These are phyloP conservation scores for Phytopythium vexans DNA, from an alignment of 352 stramenopile genomes.

Conservation along the genomic window DNA sequence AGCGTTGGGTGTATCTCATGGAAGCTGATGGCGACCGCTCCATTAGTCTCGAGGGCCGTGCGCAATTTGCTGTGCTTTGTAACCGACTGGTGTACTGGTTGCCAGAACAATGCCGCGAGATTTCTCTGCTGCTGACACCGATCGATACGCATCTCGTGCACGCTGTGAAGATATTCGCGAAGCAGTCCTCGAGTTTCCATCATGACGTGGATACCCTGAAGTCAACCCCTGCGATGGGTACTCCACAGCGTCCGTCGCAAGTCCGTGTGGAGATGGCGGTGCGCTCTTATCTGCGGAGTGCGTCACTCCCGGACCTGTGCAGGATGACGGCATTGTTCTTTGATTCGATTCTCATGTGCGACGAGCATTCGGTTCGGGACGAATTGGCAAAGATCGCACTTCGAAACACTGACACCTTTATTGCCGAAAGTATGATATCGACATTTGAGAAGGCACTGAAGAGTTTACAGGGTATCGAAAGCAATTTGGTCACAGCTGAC, in stretches of 20 bases:
- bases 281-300: slow-evolving; percentile 24
- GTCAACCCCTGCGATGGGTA: slow-evolving; percentile 1
- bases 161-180: slow-evolving; percentile 28
- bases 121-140: slow-evolving; percentile 24
- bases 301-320: slow-evolving; percentile 30
- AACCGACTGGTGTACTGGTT: slow-evolving; percentile 46
- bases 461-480: not conserved
- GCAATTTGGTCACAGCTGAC: not conserved
- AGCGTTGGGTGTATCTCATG: slow-evolving; percentile 37
- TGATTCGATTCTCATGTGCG: slow-evolving; percentile 38
- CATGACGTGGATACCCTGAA: not conserved
- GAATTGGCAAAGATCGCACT: slow-evolving; percentile 22
- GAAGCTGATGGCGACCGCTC: slow-evolving; percentile 17
- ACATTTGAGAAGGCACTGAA: not conserved
- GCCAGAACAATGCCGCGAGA: slow-evolving; percentile 25
- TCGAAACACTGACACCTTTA: slow-evolving; percentile 20
- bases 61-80: slow-evolving; percentile 34
- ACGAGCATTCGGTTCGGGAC: slow-evolving; percentile 21
- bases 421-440: slow-evolving; percentile 13
- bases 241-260: slow-evolving; percentile 7
- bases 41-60: slow-evolving; percentile 37
- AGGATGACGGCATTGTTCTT: slow-evolving; percentile 24
- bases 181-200: slow-evolving; percentile 12
- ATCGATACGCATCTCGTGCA: slow-evolving; percentile 31
- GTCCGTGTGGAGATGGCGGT: slow-evolving; percentile 35